Conservation (phyloP, 768 basidiomycete species). For the Crassisporium funariophilum region DNA sequence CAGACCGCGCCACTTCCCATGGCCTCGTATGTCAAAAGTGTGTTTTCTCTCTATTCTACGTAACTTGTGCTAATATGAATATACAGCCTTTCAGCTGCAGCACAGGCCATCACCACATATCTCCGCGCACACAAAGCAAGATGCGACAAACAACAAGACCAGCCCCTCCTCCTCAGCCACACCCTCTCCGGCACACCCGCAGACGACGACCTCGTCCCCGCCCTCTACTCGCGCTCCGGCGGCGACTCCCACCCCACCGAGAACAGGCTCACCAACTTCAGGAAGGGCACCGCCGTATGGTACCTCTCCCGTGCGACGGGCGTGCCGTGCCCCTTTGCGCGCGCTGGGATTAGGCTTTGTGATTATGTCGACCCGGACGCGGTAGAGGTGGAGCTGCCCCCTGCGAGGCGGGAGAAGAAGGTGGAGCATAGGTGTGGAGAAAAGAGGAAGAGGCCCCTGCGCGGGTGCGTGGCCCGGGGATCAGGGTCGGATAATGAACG, state of each 20-base stretch:
- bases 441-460: slow-evolving; percentile 47
- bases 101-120: slow-evolving; percentile 83
- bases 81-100: slow-evolving; percentile 71
- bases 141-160: slow-evolving; percentile 70
- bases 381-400: slow-evolving; percentile 25
- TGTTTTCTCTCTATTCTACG: slow-evolving; percentile 15
- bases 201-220: slow-evolving; percentile 76
- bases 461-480: slow-evolving; percentile 36
- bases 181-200: slow-evolving; percentile 68
- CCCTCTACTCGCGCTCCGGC: slow-evolving; percentile 68
- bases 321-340: slow-evolving; percentile 73
- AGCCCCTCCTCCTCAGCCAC: slow-evolving; percentile 74
- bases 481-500: slow-evolving; percentile 44
- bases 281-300: slow-evolving; percentile 80
- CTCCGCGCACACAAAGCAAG: slow-evolving; percentile 73
- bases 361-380: slow-evolving; percentile 49
- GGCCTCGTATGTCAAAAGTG: slow-evolving; percentile 80
- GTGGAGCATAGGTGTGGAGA: slow-evolving; percentile 35
- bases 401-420: slow-evolving; percentile 24
- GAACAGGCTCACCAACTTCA: slow-evolving; percentile 67
- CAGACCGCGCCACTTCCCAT: slow-evolving; percentile 64
- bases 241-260: slow-evolving; percentile 57
- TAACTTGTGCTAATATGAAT: slow-evolving; percentile 14
- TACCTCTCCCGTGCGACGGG: slow-evolving; percentile 78
- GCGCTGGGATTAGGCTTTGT: slow-evolving; percentile 71